A percentile compares a stretch with the other conserved stretches of the same genome.
phyloP scores from a whole-genome alignment of 1,284 basidiomycete genomes.

The Fomitopsis schrenkii region DNA sequence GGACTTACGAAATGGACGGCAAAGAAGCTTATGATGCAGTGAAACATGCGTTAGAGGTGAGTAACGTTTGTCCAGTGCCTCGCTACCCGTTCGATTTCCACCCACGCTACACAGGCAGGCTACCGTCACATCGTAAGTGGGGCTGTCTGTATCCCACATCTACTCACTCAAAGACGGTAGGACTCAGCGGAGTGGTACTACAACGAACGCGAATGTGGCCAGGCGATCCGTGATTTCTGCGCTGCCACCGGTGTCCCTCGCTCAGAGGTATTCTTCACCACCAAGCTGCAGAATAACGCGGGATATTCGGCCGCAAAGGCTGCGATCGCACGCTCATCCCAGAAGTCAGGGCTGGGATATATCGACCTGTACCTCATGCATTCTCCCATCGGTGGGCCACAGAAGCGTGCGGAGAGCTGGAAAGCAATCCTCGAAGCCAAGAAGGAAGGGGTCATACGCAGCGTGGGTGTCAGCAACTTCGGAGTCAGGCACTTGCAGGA shows the following conservation, averaged over 20 bases:
- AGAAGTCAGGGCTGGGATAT: slow-evolving; percentile 50
- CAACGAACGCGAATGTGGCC: slow-evolving; percentile 62
- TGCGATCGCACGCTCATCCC: slow-evolving; percentile 52
- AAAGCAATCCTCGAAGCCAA: slow-evolving; percentile 51
- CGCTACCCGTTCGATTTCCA: neutral
- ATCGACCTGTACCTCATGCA: slow-evolving; percentile 74
- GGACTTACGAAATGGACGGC: slow-evolving; percentile 66
- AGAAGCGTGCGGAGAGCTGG: slow-evolving; percentile 53
- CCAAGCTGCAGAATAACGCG: slow-evolving; percentile 61
- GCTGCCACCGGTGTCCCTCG: slow-evolving; percentile 41
- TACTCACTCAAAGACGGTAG: slow-evolving; percentile 24
- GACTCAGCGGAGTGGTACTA: slow-evolving; percentile 66
- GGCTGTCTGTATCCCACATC: slow-evolving; percentile 6
- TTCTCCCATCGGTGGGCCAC: slow-evolving; percentile 50
- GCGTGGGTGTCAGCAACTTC: slow-evolving; percentile 72
- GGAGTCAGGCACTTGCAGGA: slow-evolving; percentile 64
- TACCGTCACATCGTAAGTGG: slow-evolving; percentile 61
- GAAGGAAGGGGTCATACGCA: slow-evolving; percentile 56
- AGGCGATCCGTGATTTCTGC: slow-evolving; percentile 58
- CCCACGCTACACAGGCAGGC: slow-evolving; percentile 39
- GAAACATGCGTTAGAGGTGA: slow-evolving; percentile 58
- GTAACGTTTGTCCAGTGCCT: slow-evolving; percentile 1
- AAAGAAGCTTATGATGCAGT: slow-evolving; percentile 53
- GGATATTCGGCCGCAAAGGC: slow-evolving; percentile 45
- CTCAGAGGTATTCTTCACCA: slow-evolving; percentile 61